Conservation (phyloP, 257 asterid species). For the Nicotiana knightiana region DNA sequence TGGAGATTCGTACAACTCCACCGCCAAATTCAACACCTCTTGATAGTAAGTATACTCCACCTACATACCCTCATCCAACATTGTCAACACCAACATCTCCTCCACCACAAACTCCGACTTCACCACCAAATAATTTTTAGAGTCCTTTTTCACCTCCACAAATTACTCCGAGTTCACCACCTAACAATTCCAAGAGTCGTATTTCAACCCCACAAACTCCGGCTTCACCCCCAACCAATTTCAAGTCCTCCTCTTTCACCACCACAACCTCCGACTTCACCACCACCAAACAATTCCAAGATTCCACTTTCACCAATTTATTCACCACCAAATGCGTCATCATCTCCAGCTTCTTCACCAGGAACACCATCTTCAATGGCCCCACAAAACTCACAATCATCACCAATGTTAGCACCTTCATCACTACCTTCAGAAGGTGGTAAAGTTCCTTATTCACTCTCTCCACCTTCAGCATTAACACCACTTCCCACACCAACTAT, state of each 20-base stretch:
- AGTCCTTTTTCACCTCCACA: too few relatives aligned
- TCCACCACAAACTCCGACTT: neutral
- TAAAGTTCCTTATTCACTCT: neutral
- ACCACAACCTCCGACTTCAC: neutral
- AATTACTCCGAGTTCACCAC: neutral
- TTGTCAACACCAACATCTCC: neutral
- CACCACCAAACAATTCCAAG: neutral
- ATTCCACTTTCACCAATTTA: neutral
- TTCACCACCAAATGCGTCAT: neutral
- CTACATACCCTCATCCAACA: neutral
- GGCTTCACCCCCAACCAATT: neutral
- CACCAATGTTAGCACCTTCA: neutral
- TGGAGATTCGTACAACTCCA: neutral
- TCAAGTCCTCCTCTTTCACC: neutral
- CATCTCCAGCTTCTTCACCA: neutral
- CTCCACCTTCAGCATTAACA: conserved; percentile 6
- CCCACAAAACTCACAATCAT: neutral
- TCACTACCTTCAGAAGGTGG: neutral
- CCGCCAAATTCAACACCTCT: neutral
- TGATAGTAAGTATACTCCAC: neutral
- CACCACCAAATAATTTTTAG: too few relatives aligned
- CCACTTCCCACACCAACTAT: neutral
- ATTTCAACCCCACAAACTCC: neutral
- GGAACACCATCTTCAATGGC: neutral
- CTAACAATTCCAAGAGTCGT: neutral